Percentiles rank a stretch among this genome's conserved stretches.
Evolutionary conservation across 441 rosid species (phyloP).

Genomic region (Codiaeum variegatum): DNA sequence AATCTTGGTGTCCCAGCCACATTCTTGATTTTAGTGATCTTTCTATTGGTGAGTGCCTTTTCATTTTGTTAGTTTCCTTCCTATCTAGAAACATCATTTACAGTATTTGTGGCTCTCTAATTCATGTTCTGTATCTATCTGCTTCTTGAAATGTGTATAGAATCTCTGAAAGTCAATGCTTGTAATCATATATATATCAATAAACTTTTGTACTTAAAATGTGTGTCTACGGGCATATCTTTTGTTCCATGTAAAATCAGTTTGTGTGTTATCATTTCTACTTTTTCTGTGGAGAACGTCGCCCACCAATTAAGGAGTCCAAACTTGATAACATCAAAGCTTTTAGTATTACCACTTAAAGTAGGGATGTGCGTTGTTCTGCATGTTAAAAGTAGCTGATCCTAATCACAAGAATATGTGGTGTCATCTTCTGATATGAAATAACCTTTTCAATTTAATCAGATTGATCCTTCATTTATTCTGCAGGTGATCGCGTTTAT

Average conservation of each 20-base stretch:
- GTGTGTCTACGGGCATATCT: not conserved
- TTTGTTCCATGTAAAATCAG: too few relatives aligned
- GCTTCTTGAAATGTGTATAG: not conserved
- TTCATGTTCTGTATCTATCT: not conserved
- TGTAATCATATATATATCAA: not conserved
- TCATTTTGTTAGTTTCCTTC: slow-evolving; percentile 5
- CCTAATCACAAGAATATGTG: not conserved
- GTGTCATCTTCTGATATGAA: not conserved
- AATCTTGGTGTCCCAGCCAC: slow-evolving; percentile 70
- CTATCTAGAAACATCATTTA: not conserved
- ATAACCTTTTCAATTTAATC: not conserved
- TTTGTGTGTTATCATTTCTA: not conserved
- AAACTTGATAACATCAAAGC: not conserved
- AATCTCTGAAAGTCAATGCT: not conserved
- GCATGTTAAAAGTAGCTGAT: not conserved
- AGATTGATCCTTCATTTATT: slow-evolving; percentile 24
- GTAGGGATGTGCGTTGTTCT: not conserved
- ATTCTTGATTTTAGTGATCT: slow-evolving; percentile 87
- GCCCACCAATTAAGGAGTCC: not conserved
- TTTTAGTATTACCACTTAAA: not conserved
- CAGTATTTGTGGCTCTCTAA: not conserved
- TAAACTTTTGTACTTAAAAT: not conserved
- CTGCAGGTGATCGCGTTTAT: slow-evolving; percentile 77
- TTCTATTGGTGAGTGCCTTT: slow-evolving; percentile 49
- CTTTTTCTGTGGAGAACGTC: not conserved